Evolutionary conservation across 2,329 filamentous ascomycete genomes (phyloP).

Genomic region (Ophiocordyceps polyrhachis-furcata): DNA sequence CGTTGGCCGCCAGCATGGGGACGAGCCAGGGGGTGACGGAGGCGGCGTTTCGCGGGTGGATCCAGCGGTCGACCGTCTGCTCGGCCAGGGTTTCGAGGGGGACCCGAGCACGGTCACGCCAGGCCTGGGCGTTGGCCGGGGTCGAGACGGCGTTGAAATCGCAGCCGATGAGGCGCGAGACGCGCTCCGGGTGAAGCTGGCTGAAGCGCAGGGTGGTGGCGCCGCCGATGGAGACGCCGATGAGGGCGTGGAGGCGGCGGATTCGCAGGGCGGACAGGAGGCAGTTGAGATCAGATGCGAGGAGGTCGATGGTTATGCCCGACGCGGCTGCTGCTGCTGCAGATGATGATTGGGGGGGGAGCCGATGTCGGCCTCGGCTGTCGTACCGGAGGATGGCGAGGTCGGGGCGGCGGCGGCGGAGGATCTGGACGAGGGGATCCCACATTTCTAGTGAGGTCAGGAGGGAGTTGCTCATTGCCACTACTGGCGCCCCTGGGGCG

Average conservation of each 20-base stretch:
- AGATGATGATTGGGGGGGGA: conserved; percentile 20
- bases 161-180: conserved; percentile 49
- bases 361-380: conserved; percentile 43
- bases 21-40: conserved; percentile 37
- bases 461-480: conserved; percentile 66
- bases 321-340: conserved; percentile 2
- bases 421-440: conserved; percentile 50
- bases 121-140: conserved; percentile 56
- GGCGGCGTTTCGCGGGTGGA: conserved; percentile 38
- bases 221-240: conserved; percentile 69
- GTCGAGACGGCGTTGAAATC: conserved; percentile 63
- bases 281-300: conserved; percentile 47
- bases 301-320: conserved; percentile 40
- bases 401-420: conserved; percentile 38
- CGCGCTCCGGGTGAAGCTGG: conserved; percentile 40
- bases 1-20: conserved; percentile 50
- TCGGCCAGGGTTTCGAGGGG: conserved; percentile 50
- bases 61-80: conserved; percentile 60
- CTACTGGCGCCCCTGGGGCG: conserved; percentile 45
- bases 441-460: conserved; percentile 66
- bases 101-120: conserved; percentile 56
- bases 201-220: conserved; percentile 59
- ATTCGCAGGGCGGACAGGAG: conserved; percentile 55
- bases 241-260: conserved; percentile 41
- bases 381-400: conserved; percentile 65